Percentiles rank a stretch among this genome's conserved stretches.
These are phyloP conservation scores for Talaromyces liani DNA, from an alignment of 495 filamentous ascomycete species.

Conservation along the genomic window DNA sequence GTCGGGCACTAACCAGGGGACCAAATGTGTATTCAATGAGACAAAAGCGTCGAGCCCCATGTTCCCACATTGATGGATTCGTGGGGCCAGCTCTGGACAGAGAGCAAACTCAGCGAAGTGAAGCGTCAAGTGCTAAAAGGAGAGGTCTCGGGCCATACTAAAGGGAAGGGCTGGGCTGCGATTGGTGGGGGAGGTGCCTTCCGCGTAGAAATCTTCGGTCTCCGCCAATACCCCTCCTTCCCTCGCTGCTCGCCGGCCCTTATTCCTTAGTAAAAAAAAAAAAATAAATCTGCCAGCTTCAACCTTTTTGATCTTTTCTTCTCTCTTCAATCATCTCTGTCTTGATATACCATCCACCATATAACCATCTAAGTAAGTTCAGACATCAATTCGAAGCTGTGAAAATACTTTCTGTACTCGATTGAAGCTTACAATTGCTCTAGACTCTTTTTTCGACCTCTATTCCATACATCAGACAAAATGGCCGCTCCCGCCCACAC, in stretches of 20 bases:
- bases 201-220: slow-evolving; percentile 3
- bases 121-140: not conserved
- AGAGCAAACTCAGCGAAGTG: not conserved
- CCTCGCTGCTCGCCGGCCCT: not conserved
- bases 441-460: not conserved
- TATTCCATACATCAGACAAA: slow-evolving; percentile 1
- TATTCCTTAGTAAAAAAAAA: not conserved
- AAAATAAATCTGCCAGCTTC: slow-evolving; percentile 2
- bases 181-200: not conserved
- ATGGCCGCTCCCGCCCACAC: slow-evolving; percentile 75
- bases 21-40: not conserved
- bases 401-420: not conserved
- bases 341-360: not conserved
- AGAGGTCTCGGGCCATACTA: not conserved
- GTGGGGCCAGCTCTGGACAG: not conserved
- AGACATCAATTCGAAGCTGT: not conserved
- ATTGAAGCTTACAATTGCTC: slow-evolving; percentile 5
- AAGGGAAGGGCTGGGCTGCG: not conserved
- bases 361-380: not conserved
- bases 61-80: not conserved
- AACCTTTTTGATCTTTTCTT: not conserved
- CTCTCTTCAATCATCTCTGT: not conserved
- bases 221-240: slow-evolving; percentile 5
- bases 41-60: not conserved
- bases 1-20: not conserved